Evolutionary conservation across 805 yeast species (phyloP).

Genomic region (Ogataea chonburiensis): DNA sequence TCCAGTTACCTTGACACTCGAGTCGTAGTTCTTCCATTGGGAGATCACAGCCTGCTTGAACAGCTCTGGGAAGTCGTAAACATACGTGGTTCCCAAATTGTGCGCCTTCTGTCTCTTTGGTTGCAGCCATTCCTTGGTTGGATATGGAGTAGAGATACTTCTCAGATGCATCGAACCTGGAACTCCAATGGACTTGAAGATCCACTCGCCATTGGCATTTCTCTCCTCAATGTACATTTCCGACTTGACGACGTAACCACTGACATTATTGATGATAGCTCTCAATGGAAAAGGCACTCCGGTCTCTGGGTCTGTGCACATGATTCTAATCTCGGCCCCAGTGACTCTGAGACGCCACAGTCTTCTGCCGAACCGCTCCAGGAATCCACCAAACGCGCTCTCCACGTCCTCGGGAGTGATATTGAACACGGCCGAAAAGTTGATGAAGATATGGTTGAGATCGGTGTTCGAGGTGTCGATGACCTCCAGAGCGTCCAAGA

Average conservation of each 20-base stretch:
- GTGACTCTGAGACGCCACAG: constrained; percentile 96
- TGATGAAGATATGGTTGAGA: constrained; percentile 94
- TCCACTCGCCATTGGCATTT: constrained; percentile 93
- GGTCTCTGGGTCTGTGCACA: constrained; percentile 83
- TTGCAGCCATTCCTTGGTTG: constrained; percentile 96
- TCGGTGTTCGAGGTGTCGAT: constrained; percentile 94
- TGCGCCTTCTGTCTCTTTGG: constrained; percentile 99
- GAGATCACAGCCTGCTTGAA: constrained; percentile 89
- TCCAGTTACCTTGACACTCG: constrained; percentile 60
- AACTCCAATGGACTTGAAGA: constrained; percentile 89
- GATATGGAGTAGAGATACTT: constrained; percentile 93
- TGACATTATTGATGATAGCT: constrained; percentile 93
- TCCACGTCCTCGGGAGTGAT: constrained; percentile 95
- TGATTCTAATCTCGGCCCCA: constrained; percentile 95
- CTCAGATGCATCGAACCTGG: constrained; percentile 98
- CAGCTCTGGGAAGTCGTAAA: constrained; percentile 97
- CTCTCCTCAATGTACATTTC: constrained; percentile 93
- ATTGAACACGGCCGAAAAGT: constrained; percentile 93
- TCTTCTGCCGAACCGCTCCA: constrained; percentile 96
- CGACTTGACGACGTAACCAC: constrained; percentile 95
- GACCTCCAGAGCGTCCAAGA: constrained; percentile 90
- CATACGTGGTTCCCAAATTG: constrained; percentile 96
- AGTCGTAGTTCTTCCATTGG: constrained; percentile 74
- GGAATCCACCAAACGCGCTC: constrained; percentile 95
- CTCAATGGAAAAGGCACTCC: constrained; percentile 94